phyloP scores from a whole-genome alignment of 2,329 filamentous ascomycete species.

The Nannizziopsis arthrosporioides region DNA sequence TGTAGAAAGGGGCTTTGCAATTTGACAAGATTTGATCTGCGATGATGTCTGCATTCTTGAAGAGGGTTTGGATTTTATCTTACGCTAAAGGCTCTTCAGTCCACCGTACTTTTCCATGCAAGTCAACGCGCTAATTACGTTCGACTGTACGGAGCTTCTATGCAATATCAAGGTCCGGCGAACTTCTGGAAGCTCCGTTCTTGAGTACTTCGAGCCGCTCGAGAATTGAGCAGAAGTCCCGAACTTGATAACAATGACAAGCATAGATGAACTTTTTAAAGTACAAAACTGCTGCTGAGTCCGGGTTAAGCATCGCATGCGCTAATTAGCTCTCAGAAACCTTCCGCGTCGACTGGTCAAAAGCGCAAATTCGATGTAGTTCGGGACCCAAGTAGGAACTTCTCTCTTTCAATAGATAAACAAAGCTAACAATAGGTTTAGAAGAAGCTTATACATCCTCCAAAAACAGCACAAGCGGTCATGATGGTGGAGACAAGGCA shows the following conservation, averaged over 20 bases:
- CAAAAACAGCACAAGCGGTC: constrained; percentile 42
- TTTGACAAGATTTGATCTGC: no score
- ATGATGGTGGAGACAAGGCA: constrained; percentile 37
- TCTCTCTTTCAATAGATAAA: neutral
- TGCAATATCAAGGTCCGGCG: neutral
- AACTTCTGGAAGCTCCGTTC: neutral
- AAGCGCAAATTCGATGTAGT: constrained; percentile 51
- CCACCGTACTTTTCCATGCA: neutral
- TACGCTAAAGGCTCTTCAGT: no score
- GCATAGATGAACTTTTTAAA: constrained; percentile 52
- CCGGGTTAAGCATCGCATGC: neutral
- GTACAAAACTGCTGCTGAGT: constrained; percentile 18
- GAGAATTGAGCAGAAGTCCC: neutral
- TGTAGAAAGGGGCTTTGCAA: neutral
- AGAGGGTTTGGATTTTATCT: no score
- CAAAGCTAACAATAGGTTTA: constrained; percentile 12
- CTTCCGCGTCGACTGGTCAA: constrained; percentile 33
- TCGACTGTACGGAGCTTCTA: no score
- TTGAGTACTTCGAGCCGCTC: neutral
- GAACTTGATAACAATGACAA: constrained; percentile 37
- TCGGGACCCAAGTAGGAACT: constrained; percentile 39
- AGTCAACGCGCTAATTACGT: neutral
- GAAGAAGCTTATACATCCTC: constrained; percentile 50
- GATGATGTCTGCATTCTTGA: no score
- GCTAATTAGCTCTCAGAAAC: constrained; percentile 33